Evolutionary conservation across 1,284 basidiomycete species (phyloP).

Genomic region (Boletus sp.): DNA sequence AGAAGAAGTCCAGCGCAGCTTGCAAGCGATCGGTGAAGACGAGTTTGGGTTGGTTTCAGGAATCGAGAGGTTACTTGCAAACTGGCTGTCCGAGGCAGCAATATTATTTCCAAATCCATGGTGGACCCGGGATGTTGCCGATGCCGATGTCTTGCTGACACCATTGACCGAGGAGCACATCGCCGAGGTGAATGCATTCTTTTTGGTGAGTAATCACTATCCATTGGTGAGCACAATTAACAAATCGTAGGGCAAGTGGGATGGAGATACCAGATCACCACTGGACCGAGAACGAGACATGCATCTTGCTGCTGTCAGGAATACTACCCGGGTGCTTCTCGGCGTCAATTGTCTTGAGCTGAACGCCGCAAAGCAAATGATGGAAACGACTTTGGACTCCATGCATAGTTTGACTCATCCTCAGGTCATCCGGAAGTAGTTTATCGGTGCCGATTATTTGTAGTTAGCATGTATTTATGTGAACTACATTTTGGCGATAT

Average conservation of each 20-base stretch:
- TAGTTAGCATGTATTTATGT: background rate
- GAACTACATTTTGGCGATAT: background rate
- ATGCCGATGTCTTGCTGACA: fast-evolving
- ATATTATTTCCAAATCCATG: background rate
- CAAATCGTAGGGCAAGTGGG: background rate
- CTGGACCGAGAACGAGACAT: background rate
- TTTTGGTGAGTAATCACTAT: background rate
- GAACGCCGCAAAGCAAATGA: too few relatives aligned
- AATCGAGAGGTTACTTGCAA: background rate
- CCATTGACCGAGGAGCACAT: background rate
- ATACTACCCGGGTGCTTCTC: background rate
- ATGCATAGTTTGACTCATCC: too few relatives aligned
- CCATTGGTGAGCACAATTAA: background rate
- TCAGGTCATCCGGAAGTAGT: too few relatives aligned
- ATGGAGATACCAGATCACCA: background rate
- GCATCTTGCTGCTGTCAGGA: background rate
- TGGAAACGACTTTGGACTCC: too few relatives aligned
- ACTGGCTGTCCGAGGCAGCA: background rate
- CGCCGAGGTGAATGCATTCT: background rate
- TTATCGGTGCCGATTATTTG: too few relatives aligned
- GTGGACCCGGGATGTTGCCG: background rate
- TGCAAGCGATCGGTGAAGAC: background rate
- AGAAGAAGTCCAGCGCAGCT: background rate
- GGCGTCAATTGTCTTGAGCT: too few relatives aligned
- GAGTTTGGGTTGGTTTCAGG: background rate